phyloP scores from a whole-genome alignment of 345 rosid species.

The Linum trigynum region DNA sequence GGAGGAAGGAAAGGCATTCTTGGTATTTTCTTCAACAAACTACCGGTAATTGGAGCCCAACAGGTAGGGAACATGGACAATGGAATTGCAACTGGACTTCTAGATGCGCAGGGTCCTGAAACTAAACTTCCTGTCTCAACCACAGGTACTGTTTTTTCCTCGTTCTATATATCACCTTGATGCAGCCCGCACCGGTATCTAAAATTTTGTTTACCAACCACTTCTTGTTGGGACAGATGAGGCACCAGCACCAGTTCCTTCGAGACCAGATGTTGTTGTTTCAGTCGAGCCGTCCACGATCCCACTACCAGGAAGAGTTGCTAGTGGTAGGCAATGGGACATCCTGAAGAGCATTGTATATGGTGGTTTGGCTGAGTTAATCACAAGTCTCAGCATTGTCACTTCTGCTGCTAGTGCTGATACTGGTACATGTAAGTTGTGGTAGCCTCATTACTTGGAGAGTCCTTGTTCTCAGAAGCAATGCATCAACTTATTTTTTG shows the following conservation, averaged over 20 bases:
- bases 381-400: constrained; percentile 17
- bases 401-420: constrained; percentile 19
- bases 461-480: too few relatives aligned
- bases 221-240: background rate
- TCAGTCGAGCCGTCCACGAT: background rate
- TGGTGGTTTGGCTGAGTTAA: constrained; percentile 20
- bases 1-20: background rate
- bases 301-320: background rate
- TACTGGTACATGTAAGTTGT: constrained; percentile 13
- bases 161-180: background rate
- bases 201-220: background rate
- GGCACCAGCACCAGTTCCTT: background rate
- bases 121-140: background rate
- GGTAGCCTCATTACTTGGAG: too few relatives aligned
- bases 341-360: constrained; percentile 20
- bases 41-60: background rate
- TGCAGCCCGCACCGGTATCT: background rate
- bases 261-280: background rate
- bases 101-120: background rate
- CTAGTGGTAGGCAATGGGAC: constrained; percentile 1
- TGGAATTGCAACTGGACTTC: background rate
- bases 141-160: background rate
- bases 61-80: background rate
- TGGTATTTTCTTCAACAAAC: background rate
- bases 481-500: background rate